Conservation (phyloP, 106 monocot species). For the Cymbidium sinense region DNA sequence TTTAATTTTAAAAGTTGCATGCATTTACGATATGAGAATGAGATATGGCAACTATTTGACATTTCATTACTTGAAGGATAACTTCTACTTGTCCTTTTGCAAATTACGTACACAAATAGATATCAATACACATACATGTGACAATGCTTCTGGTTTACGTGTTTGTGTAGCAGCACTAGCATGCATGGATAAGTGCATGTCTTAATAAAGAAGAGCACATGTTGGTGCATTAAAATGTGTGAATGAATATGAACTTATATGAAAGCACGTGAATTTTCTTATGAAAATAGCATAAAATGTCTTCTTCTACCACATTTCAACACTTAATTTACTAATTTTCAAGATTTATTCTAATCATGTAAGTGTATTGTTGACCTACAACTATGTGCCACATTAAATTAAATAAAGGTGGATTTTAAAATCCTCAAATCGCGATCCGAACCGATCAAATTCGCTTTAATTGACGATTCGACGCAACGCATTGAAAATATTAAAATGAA, state of each 20-base stretch:
- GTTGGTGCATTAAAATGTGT: background rate
- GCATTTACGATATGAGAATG: background rate
- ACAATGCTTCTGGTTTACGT: background rate
- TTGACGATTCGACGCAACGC: too few relatives aligned
- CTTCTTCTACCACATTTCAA: too few relatives aligned
- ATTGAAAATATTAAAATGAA: too few relatives aligned
- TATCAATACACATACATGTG: background rate
- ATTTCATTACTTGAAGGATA: background rate
- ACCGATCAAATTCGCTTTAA: too few relatives aligned
- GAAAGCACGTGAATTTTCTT: background rate
- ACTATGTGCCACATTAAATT: too few relatives aligned
- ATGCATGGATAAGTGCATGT: background rate
- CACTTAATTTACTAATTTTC: background rate
- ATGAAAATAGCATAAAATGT: background rate
- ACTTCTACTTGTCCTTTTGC: background rate
- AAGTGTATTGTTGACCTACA: too few relatives aligned
- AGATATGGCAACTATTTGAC: background rate
- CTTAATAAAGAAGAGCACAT: background rate
- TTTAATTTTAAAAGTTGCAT: background rate
- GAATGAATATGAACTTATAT: background rate
- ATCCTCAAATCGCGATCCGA: too few relatives aligned
- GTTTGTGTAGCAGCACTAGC: background rate
- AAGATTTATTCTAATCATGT: background rate
- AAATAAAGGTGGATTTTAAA: too few relatives aligned
- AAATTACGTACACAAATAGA: background rate